These are phyloP conservation scores for Babjeviella inositovora DNA, from an alignment of 805 yeast species.

Conservation along the genomic window DNA sequence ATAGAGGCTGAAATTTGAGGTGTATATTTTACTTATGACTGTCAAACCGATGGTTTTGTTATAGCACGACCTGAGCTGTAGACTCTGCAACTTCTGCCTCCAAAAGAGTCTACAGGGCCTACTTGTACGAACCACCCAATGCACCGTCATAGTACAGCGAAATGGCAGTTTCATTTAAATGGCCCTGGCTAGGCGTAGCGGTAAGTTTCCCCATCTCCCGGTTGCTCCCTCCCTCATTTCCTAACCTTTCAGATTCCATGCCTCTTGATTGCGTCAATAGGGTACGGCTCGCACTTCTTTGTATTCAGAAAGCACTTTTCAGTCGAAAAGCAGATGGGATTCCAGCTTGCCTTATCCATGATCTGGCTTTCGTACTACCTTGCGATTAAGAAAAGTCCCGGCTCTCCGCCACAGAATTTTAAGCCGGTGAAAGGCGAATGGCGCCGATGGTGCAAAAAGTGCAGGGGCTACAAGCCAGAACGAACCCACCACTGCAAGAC, in stretches of 20 bases:
- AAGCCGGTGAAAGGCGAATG: constrained; percentile 29
- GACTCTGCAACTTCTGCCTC: too few species aligned
- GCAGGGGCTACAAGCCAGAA: constrained; percentile 63
- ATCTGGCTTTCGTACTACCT: constrained; percentile 61
- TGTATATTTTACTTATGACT: too few species aligned
- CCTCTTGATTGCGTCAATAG: constrained; percentile 35
- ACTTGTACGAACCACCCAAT: too few species aligned
- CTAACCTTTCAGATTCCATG: constrained; percentile 38
- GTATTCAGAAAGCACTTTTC: constrained; percentile 30
- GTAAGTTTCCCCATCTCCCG: constrained; percentile 6
- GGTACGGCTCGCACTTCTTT: constrained; percentile 45
- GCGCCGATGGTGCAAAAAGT: constrained; percentile 61
- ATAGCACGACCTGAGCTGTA: too few species aligned
- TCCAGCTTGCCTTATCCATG: constrained; percentile 29
- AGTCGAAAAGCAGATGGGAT: constrained; percentile 20
- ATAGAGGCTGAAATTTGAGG: constrained; percentile 25
- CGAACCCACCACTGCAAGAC: constrained; percentile 76
- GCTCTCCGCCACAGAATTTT: constrained; percentile 39
- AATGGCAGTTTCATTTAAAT: constrained; percentile 20
- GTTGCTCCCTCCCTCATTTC: background rate
- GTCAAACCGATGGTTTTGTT: too few species aligned
- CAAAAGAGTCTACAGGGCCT: too few species aligned
- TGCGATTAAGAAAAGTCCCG: constrained; percentile 58
- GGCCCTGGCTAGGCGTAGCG: constrained; percentile 33
- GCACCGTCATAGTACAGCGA: too few species aligned